Evolutionary conservation across 148 eudicot species (phyloP).

Genomic region (Talinum fruticosum): DNA sequence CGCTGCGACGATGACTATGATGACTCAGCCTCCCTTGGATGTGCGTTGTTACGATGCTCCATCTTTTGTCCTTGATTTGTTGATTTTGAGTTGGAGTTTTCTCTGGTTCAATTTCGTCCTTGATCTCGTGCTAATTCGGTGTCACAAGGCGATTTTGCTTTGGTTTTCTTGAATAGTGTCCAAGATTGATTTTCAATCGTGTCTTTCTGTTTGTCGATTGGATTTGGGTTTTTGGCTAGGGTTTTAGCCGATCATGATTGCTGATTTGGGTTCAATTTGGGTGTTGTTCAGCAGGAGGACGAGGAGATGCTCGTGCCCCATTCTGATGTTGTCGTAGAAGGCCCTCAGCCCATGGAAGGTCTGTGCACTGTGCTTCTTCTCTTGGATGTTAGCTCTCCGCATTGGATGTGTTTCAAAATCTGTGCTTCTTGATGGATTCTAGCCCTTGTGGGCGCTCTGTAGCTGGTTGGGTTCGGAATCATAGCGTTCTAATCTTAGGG

Average conservation of each 20-base stretch:
- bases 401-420: background rate
- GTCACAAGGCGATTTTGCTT: conserved; percentile 6
- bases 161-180: background rate
- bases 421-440: background rate
- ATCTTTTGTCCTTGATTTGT: background rate
- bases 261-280: conserved; percentile 24
- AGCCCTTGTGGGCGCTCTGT: background rate
- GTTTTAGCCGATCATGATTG: conserved; percentile 43
- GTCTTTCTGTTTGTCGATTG: conserved; percentile 17
- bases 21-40: conserved; percentile 70
- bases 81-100: conserved; percentile 13
- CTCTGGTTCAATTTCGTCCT: conserved; percentile 2
- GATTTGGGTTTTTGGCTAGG: conserved; percentile 19
- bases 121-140: conserved; percentile 39
- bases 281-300: conserved; percentile 59
- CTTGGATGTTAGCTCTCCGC: background rate
- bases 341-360: conserved; percentile 78
- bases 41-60: conserved; percentile 33
- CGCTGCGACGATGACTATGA: conserved; percentile 50
- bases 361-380: background rate
- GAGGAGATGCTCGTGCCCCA: conserved; percentile 84
- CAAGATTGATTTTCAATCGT: background rate
- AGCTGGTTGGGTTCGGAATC: background rate
- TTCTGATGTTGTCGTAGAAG: conserved; percentile 59
- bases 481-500: background rate